Evolutionary conservation across 2,329 filamentous ascomycete genomes (phyloP).

Genomic region (Fusarium scirpi): DNA sequence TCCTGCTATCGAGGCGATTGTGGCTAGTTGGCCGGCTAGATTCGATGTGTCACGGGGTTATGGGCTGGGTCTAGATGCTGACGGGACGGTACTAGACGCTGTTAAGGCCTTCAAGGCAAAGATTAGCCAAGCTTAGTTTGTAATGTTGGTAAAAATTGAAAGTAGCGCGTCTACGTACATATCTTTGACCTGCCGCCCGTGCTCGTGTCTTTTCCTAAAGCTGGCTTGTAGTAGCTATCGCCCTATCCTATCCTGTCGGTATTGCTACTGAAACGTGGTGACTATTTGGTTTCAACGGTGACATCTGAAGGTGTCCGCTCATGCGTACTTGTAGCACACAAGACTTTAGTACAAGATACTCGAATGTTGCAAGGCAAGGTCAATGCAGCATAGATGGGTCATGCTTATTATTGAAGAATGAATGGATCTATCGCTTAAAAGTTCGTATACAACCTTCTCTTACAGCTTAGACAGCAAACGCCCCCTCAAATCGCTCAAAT

Average conservation of each 20-base stretch:
- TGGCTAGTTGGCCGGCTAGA: constrained; percentile 64
- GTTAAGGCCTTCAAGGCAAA: constrained; percentile 42
- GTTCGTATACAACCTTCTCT: background rate
- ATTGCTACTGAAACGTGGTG: fast-evolving
- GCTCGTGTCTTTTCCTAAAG: background rate
- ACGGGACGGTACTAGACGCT: constrained; percentile 53
- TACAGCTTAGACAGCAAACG: constrained; percentile 34
- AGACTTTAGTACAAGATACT: background rate
- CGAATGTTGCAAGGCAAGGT: background rate
- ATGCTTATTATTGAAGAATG: background rate
- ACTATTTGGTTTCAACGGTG: background rate
- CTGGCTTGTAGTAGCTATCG: fast-evolving
- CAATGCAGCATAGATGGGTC: background rate
- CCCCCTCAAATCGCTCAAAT: background rate
- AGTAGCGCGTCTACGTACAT: background rate
- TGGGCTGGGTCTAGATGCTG: constrained; percentile 62
- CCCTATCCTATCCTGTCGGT: background rate
- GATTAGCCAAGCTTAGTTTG: background rate
- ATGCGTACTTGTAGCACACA: background rate
- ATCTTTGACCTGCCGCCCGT: background rate
- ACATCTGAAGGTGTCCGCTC: background rate
- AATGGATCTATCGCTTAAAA: background rate
- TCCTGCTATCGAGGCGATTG: constrained; percentile 60
- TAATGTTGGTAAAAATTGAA: background rate
- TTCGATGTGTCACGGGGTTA: constrained; percentile 65